Base-by-base conservation (phyloP, 805 yeast species). In the Kodamaea sagamina region DNA sequence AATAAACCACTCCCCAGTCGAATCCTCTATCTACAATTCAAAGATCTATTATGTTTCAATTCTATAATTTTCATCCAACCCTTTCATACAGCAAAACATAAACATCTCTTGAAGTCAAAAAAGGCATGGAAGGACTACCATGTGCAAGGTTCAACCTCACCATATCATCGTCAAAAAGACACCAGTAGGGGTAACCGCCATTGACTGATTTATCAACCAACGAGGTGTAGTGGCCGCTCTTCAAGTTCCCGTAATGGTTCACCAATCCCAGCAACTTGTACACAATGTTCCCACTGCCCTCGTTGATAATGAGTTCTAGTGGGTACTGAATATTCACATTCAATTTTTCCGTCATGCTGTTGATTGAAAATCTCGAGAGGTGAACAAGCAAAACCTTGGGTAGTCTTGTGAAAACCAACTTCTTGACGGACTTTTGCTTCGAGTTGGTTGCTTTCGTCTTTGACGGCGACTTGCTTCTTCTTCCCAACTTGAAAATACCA, bases 151-250 rank as follows among this genome's bases (percentile, higher is more conserved):
- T 71, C 36, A 59, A 48, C 54, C 73, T 68, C 29, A 76, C 77
- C 32, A 64, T 67, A 39, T 85, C 92, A 61, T 86, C 95, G 57
- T 86, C 92, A 60, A 86, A 86, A 48, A 75, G 75, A 48, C 83
- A 81, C 93, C 93, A 86, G 51, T 69, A 68, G 5, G 47, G 48
- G 1, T 17, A 24, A 5, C 13, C 22, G 11, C 40, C 40, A 4
- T 28, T 29, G 10, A 29, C 22, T 3, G 68, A 54, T 52, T 74
- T 82, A 52, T 81, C 77, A 2, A 83, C 81, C 36, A 83, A 62
- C 0, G 89, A 70, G 1, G 90, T 86, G 55, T 86, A 86, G 59
- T 86, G 95, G 0, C 95, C 95, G 39, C 86, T 80, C 46, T 79
- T 76, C 42, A 84, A 65, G 32, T 77, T 77, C 1, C 95, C 93